Percentiles rank a stretch among this genome's conserved stretches.
Conservation (phyloP, 176 grass and related monocot genomes). For the Oryza coarctata region DNA sequence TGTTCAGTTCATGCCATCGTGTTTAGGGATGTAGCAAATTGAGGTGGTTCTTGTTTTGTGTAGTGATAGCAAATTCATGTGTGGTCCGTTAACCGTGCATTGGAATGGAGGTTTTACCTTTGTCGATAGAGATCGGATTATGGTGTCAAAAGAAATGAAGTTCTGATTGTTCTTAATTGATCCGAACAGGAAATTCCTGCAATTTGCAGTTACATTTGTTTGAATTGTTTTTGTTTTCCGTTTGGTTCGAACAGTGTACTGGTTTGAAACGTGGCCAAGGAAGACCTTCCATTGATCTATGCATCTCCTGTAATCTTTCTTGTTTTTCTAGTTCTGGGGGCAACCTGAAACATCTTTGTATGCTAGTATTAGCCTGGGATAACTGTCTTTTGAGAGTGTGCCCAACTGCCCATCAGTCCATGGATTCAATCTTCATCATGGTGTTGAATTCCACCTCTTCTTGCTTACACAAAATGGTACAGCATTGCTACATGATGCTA, state of each 20-base stretch:
- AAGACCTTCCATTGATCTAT: background rate
- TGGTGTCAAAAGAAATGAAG: background rate
- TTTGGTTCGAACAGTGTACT: background rate
- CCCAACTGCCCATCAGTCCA: background rate
- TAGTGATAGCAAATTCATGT: too few relatives aligned
- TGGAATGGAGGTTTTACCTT: too few relatives aligned
- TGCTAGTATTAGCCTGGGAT: background rate
- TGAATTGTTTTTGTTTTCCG: background rate
- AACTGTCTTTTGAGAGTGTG: background rate
- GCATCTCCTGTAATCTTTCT: background rate
- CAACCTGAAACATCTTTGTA: conserved; percentile 9
- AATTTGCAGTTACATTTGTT: background rate
- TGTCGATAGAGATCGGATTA: too few relatives aligned
- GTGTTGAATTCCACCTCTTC: background rate
- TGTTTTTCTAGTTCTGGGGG: background rate
- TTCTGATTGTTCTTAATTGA: background rate
- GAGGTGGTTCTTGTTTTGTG: background rate
- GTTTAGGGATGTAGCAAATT: background rate
- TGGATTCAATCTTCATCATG: background rate
- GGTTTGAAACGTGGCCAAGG: background rate
- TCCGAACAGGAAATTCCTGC: background rate
- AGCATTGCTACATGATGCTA: background rate
- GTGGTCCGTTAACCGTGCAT: too few relatives aligned
- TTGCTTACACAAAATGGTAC: background rate
- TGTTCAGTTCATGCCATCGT: background rate